These are phyloP conservation scores for Fusarium sp. DNA, from an alignment of 2,329 filamentous ascomycete species.

Conservation along the genomic window DNA sequence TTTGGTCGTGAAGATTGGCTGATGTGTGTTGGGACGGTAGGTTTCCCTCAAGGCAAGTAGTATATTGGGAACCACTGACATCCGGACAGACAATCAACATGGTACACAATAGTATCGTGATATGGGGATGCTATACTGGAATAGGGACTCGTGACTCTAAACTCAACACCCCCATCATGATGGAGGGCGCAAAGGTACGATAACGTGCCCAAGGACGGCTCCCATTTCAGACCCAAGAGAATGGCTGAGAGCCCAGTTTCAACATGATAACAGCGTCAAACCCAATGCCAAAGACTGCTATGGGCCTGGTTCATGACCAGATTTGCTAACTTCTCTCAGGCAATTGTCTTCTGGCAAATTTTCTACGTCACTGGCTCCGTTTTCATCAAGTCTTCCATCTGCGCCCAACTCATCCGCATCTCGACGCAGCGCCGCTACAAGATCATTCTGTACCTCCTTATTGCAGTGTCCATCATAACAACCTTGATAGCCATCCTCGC, in stretches of 20 bases:
- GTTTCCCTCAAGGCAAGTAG: background rate
- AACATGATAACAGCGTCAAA: background rate
- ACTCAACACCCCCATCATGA: background rate
- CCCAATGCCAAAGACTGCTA: background rate
- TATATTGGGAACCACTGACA: background rate
- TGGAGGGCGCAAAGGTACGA: slow-evolving; percentile 12
- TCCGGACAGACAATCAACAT: slow-evolving; percentile 4
- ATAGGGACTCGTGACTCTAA: slow-evolving; percentile 10
- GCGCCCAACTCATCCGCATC: slow-evolving; percentile 12
- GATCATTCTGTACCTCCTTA: background rate
- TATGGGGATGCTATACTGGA: slow-evolving; percentile 4
- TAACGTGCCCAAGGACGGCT: background rate
- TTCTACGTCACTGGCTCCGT: slow-evolving; percentile 14
- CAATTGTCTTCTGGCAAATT: slow-evolving; percentile 10
- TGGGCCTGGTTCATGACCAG: background rate
- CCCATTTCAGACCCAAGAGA: background rate
- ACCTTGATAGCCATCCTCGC: background rate
- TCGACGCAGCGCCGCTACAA: background rate
- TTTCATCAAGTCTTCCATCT: slow-evolving; percentile 22
- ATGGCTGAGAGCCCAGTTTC: background rate
- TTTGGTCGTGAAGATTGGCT: slow-evolving; percentile 21
- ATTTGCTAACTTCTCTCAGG: background rate
- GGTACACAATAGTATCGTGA: slow-evolving; percentile 14
- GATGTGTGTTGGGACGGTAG: slow-evolving; percentile 13
- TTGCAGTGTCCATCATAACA: background rate